These are phyloP conservation scores for Komagataella ulmi DNA, from an alignment of 805 yeast genomes.

Conservation along the genomic window DNA sequence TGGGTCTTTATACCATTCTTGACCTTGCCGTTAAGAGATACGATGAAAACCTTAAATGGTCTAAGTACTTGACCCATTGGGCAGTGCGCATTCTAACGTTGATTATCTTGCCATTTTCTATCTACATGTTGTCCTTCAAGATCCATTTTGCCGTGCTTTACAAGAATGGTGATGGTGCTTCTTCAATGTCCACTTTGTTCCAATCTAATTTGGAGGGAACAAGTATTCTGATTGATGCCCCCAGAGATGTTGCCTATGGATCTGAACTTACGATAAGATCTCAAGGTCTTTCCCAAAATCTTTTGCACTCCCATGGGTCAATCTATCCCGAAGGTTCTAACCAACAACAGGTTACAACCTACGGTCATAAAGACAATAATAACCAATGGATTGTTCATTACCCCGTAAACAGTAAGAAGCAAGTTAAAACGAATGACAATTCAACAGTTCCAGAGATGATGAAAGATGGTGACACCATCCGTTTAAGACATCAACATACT, in stretches of 20 bases:
- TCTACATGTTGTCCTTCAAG: slow-evolving; percentile 65
- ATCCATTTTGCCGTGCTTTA: slow-evolving; percentile 66
- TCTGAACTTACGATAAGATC: slow-evolving; percentile 48
- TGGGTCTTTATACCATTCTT: slow-evolving; percentile 44
- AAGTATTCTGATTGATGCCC: slow-evolving; percentile 45
- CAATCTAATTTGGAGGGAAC: slow-evolving; percentile 67
- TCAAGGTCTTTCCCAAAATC: slow-evolving; percentile 59
- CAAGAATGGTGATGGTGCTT: slow-evolving; percentile 72
- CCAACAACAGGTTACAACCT: slow-evolving; percentile 93
- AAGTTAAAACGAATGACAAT: slow-evolving; percentile 6
- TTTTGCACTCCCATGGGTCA: slow-evolving; percentile 81
- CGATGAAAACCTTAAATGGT: slow-evolving; percentile 16
- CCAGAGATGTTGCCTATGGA: slow-evolving; percentile 53
- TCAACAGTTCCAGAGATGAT: slow-evolving; percentile 29
- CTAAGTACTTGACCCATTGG: slow-evolving; percentile 54
- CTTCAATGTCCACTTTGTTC: slow-evolving; percentile 60
- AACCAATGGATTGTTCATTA: slow-evolving; percentile 50
- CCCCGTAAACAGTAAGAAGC: slow-evolving; percentile 27
- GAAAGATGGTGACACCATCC: slow-evolving; percentile 44
- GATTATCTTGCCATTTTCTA: slow-evolving; percentile 55
- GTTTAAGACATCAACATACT: slow-evolving; percentile 52
- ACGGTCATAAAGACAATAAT: slow-evolving; percentile 82
- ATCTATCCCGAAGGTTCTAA: slow-evolving; percentile 82
- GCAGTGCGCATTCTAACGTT: slow-evolving; percentile 45
- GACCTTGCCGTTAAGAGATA: slow-evolving; percentile 36